Conservation (phyloP, 257 asterid genomes). For the Solanum peruvianum region DNA sequence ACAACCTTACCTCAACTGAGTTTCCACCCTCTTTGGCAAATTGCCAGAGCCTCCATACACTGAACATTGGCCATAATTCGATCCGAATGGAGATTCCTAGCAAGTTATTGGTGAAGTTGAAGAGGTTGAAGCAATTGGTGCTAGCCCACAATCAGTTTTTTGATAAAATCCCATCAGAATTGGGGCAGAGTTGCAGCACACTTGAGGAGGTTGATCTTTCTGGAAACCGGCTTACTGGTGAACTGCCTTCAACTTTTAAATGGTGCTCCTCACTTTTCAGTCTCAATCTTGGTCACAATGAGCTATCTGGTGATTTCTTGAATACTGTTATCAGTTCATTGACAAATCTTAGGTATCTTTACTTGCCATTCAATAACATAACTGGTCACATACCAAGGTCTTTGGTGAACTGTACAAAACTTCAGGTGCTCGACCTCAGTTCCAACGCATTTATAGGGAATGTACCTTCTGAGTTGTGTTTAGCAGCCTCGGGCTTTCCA, state of each 20-base stretch:
- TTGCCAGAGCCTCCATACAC: slow-evolving; percentile 46
- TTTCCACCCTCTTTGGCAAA: slow-evolving; percentile 40
- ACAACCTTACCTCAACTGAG: slow-evolving; percentile 38
- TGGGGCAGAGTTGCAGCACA: slow-evolving; percentile 40
- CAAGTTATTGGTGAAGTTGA: slow-evolving; percentile 29
- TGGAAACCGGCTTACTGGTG: slow-evolving; percentile 44
- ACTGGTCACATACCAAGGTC: slow-evolving; percentile 59
- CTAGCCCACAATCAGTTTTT: slow-evolving; percentile 43
- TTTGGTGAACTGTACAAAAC: slow-evolving; percentile 39
- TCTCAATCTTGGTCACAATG: slow-evolving; percentile 62
- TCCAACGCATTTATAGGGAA: slow-evolving; percentile 56
- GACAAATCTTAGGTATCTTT: slow-evolving; percentile 36
- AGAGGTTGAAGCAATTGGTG: slow-evolving; percentile 33
- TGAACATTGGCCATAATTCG: slow-evolving; percentile 49
- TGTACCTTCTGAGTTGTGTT: slow-evolving; percentile 61
- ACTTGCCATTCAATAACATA: slow-evolving; percentile 54
- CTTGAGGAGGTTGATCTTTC: slow-evolving; percentile 82
- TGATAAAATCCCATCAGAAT: slow-evolving; percentile 56
- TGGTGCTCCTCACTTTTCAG: slow-evolving; percentile 42
- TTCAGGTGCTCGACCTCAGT: slow-evolving; percentile 70
- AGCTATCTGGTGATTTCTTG: slow-evolving; percentile 67
- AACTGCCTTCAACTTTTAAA: slow-evolving; percentile 42
- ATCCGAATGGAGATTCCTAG: slow-evolving; percentile 49
- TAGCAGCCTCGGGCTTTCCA: slow-evolving; percentile 17
- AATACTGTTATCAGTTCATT: slow-evolving; percentile 57